phyloP scores from a whole-genome alignment of 73 alveolate species.

The Paramecium bursaria region DNA sequence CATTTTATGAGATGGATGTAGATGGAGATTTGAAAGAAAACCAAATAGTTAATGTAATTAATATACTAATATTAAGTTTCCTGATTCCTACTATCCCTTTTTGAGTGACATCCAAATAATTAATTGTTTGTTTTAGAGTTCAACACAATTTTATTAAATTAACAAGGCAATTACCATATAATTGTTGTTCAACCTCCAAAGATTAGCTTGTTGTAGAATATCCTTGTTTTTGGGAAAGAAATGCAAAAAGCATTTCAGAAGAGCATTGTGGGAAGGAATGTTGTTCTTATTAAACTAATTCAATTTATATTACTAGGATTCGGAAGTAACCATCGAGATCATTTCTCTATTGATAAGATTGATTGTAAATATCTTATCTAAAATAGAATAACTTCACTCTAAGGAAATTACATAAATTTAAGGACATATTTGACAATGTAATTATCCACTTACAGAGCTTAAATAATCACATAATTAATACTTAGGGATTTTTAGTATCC shows the following conservation, averaged over 20 bases:
- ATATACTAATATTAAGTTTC: constrained; percentile 1
- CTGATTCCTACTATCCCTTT: constrained; percentile 18
- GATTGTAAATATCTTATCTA: neutral
- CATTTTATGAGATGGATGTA: constrained; percentile 45
- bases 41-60: constrained; percentile 6
- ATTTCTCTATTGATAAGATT: constrained; percentile 28
- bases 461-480: neutral
- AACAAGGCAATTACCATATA: neutral
- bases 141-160: neutral
- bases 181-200: neutral
- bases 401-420: constrained; percentile 18
- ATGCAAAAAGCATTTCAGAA: neutral
- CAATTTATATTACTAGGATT: neutral
- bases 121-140: neutral
- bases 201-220: constrained; percentile 3
- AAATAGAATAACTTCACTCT: constrained; percentile 23
- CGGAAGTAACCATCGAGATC: constrained; percentile 6
- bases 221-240: constrained; percentile 26
- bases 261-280: constrained; percentile 30
- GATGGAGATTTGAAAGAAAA: constrained; percentile 48
- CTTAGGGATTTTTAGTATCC: neutral
- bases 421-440: constrained; percentile 15
- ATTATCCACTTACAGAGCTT: neutral
- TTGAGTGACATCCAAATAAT: neutral
- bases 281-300: neutral